Base-by-base conservation (phyloP, 2,329 filamentous ascomycete species). In the Didymella sp. region DNA sequence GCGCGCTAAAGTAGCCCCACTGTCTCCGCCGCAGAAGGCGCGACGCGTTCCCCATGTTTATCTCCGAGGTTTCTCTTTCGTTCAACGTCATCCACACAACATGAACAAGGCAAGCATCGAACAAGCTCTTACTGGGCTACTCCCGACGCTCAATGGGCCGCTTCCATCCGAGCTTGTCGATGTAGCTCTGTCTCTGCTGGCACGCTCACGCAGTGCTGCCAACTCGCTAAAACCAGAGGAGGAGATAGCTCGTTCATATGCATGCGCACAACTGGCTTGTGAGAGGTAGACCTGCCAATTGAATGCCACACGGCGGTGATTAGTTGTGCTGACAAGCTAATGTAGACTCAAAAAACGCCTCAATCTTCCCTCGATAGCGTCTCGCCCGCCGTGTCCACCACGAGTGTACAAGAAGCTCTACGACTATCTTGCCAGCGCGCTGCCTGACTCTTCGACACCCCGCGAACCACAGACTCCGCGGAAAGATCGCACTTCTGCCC, bases 321-420 rank as follows among this genome's bases (percentile, higher is more conserved):
- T 15, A 2, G 6, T 9, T 12, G 22, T 42, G 69, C 52, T 82
- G 77, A 70, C 71, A 28, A 19, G 7, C 17, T 80, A 11, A 1
- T n/a, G 5, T 56, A 92, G 92, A 50, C 81, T 96, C 35, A 93
- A 92, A 61, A 71, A 67, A 25, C 69, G 68, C 15, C 67, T 76
- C 52, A 75, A 75, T 45, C 63, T 75, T 13, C 69, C 74, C 19
- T 51, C 72, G 22, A 73, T 76, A 25, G 53, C 68, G 9, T 71
- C 73, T 12, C 73, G 72, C 12, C 73, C 73, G 7, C 73, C 73
- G 22, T 75, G 73, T 31, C 72, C 73, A 3, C 72, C 73, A 2
- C 73, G 71, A 22, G 68, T 92, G 49, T 98, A 98, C 80, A 90
- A 90, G 69, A 91, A 91, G 56, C 82, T 98, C 33, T 95, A 93